These are phyloP conservation scores for Tetrapisispora fleetii DNA, from an alignment of 805 yeast species.

Conservation along the genomic window DNA sequence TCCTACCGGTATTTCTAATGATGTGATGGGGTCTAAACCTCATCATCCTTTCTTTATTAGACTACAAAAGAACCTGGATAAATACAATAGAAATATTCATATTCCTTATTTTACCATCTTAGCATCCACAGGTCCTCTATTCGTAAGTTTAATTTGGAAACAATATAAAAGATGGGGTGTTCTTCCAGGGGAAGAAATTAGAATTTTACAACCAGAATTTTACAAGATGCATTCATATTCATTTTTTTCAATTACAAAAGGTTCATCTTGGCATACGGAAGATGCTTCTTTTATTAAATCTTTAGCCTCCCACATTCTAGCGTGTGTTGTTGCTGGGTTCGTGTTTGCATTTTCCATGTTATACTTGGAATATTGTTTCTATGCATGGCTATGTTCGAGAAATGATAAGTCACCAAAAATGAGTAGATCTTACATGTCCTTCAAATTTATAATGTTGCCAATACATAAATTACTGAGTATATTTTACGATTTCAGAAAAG, in stretches of 20 bases:
- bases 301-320: conserved; percentile 62
- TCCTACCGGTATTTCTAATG: conserved; percentile 89
- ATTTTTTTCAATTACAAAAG: conserved; percentile 66
- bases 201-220: conserved; percentile 63
- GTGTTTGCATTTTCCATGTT: conserved; percentile 40
- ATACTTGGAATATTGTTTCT: conserved; percentile 39
- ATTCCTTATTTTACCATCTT: conserved; percentile 86
- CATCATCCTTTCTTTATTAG: conserved; percentile 75
- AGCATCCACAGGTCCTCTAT: conserved; percentile 89
- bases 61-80: conserved; percentile 52
- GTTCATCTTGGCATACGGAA: conserved; percentile 87
- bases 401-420: neutral
- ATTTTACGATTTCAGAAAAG: neutral
- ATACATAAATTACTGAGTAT: neutral
- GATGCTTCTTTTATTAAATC: conserved; percentile 74
- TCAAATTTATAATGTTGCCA: neutral
- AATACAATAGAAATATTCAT: conserved; percentile 64
- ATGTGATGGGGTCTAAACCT: conserved; percentile 85
- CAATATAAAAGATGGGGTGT: conserved; percentile 70
- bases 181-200: conserved; percentile 52
- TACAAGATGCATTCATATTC: conserved; percentile 53
- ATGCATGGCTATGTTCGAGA: conserved; percentile 30
- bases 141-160: conserved; percentile 78
- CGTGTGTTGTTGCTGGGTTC: conserved; percentile 66
- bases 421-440: conserved; percentile 1